These are phyloP conservation scores for Firmiana major DNA, from an alignment of 345 rosid species.

Conservation along the genomic window DNA sequence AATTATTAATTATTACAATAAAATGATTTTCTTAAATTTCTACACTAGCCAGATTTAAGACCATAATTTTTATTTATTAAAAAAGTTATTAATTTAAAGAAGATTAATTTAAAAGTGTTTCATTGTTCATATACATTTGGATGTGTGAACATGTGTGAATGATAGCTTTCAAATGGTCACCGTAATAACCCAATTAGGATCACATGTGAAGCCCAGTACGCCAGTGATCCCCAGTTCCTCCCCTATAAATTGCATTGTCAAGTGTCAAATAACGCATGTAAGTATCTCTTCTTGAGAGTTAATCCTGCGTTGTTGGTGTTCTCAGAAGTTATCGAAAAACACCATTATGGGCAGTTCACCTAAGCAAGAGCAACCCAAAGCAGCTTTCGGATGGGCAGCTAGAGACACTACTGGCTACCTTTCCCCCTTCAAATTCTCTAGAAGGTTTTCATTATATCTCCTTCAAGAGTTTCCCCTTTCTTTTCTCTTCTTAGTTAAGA, in stretches of 20 bases:
- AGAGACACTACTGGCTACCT: conserved; percentile 7
- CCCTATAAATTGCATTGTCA: background rate
- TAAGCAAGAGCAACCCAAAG: background rate
- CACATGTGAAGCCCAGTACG: too few species aligned
- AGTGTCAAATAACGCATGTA: background rate
- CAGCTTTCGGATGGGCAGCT: conserved; percentile 14
- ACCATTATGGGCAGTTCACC: background rate
- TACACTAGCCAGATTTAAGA: too few species aligned
- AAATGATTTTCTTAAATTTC: too few species aligned
- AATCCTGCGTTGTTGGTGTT: background rate
- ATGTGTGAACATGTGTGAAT: too few species aligned
- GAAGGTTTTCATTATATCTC: background rate
- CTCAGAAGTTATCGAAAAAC: background rate
- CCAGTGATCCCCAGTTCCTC: too few species aligned
- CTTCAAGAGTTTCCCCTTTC: background rate
- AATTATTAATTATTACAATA: too few species aligned
- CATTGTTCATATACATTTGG: too few species aligned
- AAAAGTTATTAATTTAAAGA: too few species aligned
- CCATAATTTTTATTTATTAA: too few species aligned
- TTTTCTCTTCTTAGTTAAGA: background rate
- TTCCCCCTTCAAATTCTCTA: conserved; percentile 10
- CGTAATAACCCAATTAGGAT: too few species aligned
- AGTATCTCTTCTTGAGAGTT: background rate
- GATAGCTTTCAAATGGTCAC: too few species aligned
- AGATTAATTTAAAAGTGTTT: too few species aligned